Percentiles rank a stretch among this genome's conserved stretches.
These are phyloP conservation scores for Lagenidium sp. DNA, from an alignment of 352 stramenopile species.

Conservation along the genomic window DNA sequence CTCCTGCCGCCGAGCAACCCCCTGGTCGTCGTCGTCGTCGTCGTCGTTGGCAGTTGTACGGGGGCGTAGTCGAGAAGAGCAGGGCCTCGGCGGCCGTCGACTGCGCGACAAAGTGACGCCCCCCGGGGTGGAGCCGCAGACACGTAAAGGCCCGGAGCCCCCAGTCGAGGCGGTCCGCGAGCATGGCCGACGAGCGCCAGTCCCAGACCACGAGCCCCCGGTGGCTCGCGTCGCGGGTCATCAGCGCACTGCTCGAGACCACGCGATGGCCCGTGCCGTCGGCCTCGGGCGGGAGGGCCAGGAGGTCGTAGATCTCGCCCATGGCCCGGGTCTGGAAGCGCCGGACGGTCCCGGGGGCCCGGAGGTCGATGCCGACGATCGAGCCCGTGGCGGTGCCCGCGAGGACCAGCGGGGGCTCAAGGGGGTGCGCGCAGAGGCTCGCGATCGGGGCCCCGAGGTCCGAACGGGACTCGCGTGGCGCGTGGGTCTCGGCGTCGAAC, in stretches of 20 bases:
- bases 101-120: conserved; percentile 32
- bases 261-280: no score
- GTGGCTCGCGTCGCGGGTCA: conserved; percentile 30
- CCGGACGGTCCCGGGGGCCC: conserved; percentile 1
- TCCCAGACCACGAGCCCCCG: conserved; percentile 57
- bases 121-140: conserved; percentile 25
- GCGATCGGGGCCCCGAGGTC: conserved; percentile 13
- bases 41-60: conserved; percentile 22
- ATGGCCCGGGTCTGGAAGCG: conserved; percentile 3
- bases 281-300: conserved; percentile 17
- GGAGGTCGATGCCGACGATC: conserved; percentile 30
- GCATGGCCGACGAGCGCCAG: conserved; percentile 23
- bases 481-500: not conserved
- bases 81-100: conserved; percentile 26
- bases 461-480: not conserved
- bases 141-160: conserved; percentile 30
- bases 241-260: conserved; percentile 29
- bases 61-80: conserved; percentile 23
- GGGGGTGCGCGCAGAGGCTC: conserved; percentile 20
- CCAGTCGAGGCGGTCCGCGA: conserved; percentile 30
- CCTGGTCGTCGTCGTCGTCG: no score
- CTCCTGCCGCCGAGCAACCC: no score
- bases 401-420: conserved; percentile 20
- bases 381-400: conserved; percentile 18
- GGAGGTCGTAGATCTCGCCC: conserved; percentile 35